Base-by-base conservation (phyloP, 345 rosid genomes). In the Aquilaria yunnanensis region DNA sequence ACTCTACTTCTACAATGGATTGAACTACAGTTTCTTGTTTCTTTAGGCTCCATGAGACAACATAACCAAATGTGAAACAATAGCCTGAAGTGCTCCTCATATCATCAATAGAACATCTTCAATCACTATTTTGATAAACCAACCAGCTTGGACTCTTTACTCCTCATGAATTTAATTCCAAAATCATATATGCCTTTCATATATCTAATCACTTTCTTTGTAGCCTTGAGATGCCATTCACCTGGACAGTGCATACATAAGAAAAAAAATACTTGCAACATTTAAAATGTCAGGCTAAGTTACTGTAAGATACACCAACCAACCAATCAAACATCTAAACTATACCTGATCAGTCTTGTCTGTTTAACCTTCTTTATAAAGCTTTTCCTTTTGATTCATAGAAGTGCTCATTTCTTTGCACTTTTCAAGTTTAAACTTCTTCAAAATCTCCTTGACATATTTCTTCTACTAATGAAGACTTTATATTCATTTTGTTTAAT, bases 291-390 rank as follows among this genome's bases (percentile, higher is more conserved):
- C 6, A 2, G 31, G 62, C 12, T 12, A 16, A 16, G 23, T 62
- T 51, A 41, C 32, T 7, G 33, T 62, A 1, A 62, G 14, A 41
- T 51, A 62, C 57, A 62, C 32, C 14, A 62, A 33, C 34, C 57
- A 51, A n/a, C 57, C 14, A 34, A 63, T 23, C 2, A 63, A 30
- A 14, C 66, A 51, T 34, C 47, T 51, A 5, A 47, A 63, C 10
- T 12, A 30, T 30, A 12, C 49, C 6, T 37, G 14, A n/a, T 51
- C 32, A n/a, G 33, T 29, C 16, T 51, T 51, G 0, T 48, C 46
- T 10, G 30, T n/a, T 0, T 49, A 47, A 63, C 53, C 57, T 13
- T 63, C 50, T 4, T 52, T 52, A 0, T 10, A 2, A 0, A 63
- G 34, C 2, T 63, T 53, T 12, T 46, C 1, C 1, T 46, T 6